Evolutionary conservation across 257 asterid genomes (phyloP).

Genomic region (Gardenia jasminoides): DNA sequence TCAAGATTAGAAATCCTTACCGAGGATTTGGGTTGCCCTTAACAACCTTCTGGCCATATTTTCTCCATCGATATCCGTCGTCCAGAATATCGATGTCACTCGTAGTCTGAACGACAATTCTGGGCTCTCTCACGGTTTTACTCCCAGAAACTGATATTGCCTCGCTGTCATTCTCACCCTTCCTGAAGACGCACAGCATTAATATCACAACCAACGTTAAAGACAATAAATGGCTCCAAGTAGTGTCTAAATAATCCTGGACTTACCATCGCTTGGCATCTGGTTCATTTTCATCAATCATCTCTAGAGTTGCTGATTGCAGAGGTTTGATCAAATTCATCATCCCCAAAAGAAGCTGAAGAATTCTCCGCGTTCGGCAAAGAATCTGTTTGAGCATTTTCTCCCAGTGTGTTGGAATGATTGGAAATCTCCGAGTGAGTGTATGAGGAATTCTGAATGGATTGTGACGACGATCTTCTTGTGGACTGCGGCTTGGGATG

Average conservation of each 20-base stretch:
- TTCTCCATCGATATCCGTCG: conserved; percentile 96
- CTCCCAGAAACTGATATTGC: conserved; percentile 66
- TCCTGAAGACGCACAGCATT: conserved; percentile 48
- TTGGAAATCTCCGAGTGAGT: conserved; percentile 29
- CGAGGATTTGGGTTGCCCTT: conserved; percentile 95
- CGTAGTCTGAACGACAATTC: conserved; percentile 91
- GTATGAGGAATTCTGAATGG: conserved; percentile 35
- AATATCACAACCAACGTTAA: neutral
- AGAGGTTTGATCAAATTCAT: conserved; percentile 73
- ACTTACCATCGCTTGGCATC: conserved; percentile 86
- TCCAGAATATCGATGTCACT: conserved; percentile 95
- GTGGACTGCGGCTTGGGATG: conserved; percentile 91
- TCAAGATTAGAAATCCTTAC: conserved; percentile 31
- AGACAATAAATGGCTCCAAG: neutral
- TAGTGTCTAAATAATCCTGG: neutral
- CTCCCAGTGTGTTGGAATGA: conserved; percentile 37
- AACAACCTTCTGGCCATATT: conserved; percentile 92
- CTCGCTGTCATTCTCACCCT: conserved; percentile 66
- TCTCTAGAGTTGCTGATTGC: conserved; percentile 64
- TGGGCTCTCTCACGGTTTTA: conserved; percentile 76
- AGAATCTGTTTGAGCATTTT: conserved; percentile 38
- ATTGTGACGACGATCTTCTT: conserved; percentile 58
- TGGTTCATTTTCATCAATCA: conserved; percentile 65
- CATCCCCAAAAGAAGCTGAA: conserved; percentile 78
- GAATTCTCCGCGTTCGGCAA: conserved; percentile 58